phyloP scores from a whole-genome alignment of 2,329 filamentous ascomycete genomes.

The Blastomyces silverae region DNA sequence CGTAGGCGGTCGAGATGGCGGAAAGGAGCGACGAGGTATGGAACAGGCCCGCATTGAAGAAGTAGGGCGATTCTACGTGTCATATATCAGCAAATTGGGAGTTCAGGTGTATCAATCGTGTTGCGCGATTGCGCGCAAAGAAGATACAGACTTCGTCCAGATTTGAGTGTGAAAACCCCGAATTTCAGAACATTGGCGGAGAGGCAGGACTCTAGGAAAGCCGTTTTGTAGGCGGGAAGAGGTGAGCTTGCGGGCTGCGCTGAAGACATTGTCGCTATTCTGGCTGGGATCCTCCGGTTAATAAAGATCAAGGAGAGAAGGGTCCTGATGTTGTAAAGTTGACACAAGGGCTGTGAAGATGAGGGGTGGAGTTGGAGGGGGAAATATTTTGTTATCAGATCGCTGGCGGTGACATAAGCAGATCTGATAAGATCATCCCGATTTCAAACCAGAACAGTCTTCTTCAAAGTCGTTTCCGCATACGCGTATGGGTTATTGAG shows the following conservation, averaged over 20 bases:
- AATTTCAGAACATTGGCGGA: constrained; percentile 40
- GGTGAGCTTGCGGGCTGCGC: neutral
- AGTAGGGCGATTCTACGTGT: constrained; percentile 67
- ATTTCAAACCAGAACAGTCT: neutral
- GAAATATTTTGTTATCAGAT: constrained; percentile 2
- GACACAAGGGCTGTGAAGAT: no score
- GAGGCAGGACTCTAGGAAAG: constrained; percentile 35
- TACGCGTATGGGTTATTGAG: no score
- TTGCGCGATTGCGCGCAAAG: neutral
- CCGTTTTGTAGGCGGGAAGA: constrained; percentile 32
- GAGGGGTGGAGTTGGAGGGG: neutral
- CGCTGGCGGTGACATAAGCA: neutral
- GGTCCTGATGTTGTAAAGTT: neutral
- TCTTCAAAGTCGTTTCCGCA: neutral
- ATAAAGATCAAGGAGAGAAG: neutral
- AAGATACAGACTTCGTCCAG: constrained; percentile 52
- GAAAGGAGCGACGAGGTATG: constrained; percentile 71
- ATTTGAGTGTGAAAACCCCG: constrained; percentile 66
- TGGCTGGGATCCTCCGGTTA: neutral
- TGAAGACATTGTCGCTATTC: constrained; percentile 5
- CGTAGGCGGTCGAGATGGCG: constrained; percentile 75
- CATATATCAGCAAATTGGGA: constrained; percentile 2
- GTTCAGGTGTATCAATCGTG: neutral
- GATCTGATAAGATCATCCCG: neutral
- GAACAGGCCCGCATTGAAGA: constrained; percentile 94